Evolutionary conservation across 148 eudicot species (phyloP).

Genomic region (Spergularia marina): DNA sequence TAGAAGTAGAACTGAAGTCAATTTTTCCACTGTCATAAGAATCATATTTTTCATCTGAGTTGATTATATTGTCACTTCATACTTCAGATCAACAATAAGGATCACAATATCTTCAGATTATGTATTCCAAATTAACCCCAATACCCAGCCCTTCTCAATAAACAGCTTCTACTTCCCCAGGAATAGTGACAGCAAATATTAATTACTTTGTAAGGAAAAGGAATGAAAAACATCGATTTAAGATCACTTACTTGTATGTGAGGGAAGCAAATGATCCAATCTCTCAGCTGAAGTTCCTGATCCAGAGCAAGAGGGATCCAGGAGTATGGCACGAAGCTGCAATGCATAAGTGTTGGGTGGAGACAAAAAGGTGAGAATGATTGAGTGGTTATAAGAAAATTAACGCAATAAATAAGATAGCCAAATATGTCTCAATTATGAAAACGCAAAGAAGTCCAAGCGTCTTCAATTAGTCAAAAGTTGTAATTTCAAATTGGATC

Average conservation of each 20-base stretch:
- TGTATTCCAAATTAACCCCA: not conserved
- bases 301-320: slow-evolving; percentile 99
- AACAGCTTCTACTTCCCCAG: not conserved
- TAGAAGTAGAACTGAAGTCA: not conserved
- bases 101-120: not conserved
- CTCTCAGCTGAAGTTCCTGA: slow-evolving; percentile 90
- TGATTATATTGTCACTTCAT: not conserved
- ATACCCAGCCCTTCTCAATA: not conserved
- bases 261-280: slow-evolving; percentile 93
- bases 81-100: not conserved
- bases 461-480: not conserved
- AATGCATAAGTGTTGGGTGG: not conserved
- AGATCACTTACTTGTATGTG: slow-evolving; percentile 44
- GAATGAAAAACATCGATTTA: not conserved
- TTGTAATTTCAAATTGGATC: not conserved
- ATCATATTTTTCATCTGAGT: not conserved
- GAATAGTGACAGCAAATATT: not conserved
- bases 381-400: not conserved
- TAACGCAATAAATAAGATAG: not conserved
- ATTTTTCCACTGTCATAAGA: not conserved
- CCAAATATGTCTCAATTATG: not conserved
- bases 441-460: not conserved
- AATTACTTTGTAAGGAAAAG: not conserved
- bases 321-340: slow-evolving; percentile 85
- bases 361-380: not conserved